Conservation (phyloP, 2,329 filamentous ascomycete genomes). For the Aureobasidium sp. region DNA sequence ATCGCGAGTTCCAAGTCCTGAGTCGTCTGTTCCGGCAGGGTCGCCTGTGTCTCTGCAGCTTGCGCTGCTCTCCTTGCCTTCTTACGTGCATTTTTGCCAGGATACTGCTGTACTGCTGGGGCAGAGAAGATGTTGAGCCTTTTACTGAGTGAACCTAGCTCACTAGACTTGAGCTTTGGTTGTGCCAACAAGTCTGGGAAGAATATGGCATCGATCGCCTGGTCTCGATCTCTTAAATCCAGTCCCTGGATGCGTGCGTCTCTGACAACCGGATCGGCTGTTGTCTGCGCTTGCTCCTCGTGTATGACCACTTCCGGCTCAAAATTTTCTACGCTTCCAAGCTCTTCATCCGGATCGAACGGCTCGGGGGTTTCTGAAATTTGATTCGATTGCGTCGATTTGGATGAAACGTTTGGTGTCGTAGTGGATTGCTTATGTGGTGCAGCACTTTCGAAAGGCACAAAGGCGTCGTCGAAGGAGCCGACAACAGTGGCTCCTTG, state of each 20-base stretch:
- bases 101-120: not conserved
- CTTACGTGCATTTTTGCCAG: conserved; percentile 10
- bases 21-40: not conserved
- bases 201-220: not conserved
- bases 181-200: not conserved
- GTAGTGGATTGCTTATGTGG: too few relatives aligned
- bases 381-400: not conserved
- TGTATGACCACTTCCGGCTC: conserved; percentile 11
- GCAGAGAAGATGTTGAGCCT: not conserved
- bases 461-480: conserved; percentile 16
- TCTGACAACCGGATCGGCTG: not conserved
- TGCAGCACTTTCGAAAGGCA: conserved; percentile 17
- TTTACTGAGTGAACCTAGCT: not conserved
- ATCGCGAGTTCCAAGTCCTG: not conserved
- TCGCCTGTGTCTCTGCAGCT: not conserved
- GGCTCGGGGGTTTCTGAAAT: not conserved
- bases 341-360: not conserved
- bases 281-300: not conserved
- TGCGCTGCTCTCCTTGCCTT: conserved; percentile 10
- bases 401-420: not conserved
- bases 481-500: not conserved
- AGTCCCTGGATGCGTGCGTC: not conserved
- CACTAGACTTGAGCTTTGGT: not conserved
- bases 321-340: not conserved
- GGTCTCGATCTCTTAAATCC: not conserved